Evolutionary conservation across 2,329 filamentous ascomycete genomes (phyloP), one percentile per base, ranked within the genome.

Genomic region (Neoascochyta sp.): DNA sequence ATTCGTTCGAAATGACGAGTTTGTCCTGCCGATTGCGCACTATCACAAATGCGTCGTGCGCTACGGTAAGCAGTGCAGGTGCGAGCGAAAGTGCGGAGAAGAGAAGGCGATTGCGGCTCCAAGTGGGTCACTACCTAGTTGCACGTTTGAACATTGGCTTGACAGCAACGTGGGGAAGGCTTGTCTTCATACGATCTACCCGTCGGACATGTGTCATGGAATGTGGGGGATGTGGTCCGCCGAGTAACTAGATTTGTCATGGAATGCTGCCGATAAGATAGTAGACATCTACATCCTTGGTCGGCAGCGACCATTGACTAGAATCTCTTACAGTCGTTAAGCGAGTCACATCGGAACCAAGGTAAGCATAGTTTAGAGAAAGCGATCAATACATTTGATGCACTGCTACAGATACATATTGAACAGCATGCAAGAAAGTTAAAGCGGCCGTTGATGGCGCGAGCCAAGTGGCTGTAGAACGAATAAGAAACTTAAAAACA

Each of bases 181-280:
- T 47, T 47, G 41, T 45, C 24, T 22, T n/a, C n/a, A 27, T 28
- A 43, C 37, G 22, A 32, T 38, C 34, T 26, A 28, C 31, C 22
- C 18, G 15, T 24, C 17, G 19, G 24, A 27, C 30, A 11, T 17
- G 21, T 22, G 34, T 20, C 24, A 27, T n/a, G 14, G 27, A 39
- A 43, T 50, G 54, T 52, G 51, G 46, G 40, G 40, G 29, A 19
- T 35, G 31, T 17, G 27, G 36, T 34, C 35, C n/a, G n/a, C n/a
- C n/a, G n/a, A n/a, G n/a, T n/a, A 49, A 50, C 43, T 30, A 21
- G 41, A 50, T 52, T 49, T 41, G 47, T 52, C 50, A 54, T 23
- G 16, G 20, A 32, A 37, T 43, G 49, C 50, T 41, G 49, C 45
- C 33, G n/a, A n/a, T 19, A 8, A 32, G 42, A 48, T 50, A 50